These are phyloP conservation scores for Gaertneriomyces sp. DNA, from an alignment of 192 early-diverging fungal genomes.

Conservation along the genomic window DNA sequence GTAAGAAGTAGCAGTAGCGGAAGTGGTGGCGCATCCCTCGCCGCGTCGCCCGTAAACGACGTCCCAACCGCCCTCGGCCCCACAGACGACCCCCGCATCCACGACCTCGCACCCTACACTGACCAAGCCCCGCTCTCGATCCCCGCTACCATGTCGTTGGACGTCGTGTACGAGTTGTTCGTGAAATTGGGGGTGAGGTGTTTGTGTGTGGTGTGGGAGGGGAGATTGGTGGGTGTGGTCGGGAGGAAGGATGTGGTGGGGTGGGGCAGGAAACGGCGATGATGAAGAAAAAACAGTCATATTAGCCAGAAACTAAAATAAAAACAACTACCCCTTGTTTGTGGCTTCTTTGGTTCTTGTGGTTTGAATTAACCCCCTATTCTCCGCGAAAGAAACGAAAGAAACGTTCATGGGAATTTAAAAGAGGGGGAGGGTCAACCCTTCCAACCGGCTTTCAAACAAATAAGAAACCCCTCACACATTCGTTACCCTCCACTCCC, in stretches of 20 bases:
- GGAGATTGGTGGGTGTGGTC: constrained; percentile 75
- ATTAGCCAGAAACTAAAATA: too few species aligned
- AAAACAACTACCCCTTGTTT: too few species aligned
- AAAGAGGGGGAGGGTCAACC: too few species aligned
- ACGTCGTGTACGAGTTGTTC: constrained; percentile 81
- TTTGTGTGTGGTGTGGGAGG: constrained; percentile 69
- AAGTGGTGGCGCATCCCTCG: neutral
- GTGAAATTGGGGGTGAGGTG: constrained; percentile 78
- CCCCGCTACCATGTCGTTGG: constrained; percentile 70
- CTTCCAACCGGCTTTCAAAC: too few species aligned
- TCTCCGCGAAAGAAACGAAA: too few species aligned
- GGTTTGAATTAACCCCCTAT: too few species aligned
- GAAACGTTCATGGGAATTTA: too few species aligned
- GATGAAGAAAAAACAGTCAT: too few species aligned
- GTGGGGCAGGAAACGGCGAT: constrained; percentile 52
- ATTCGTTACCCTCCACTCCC: too few species aligned
- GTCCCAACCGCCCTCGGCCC: neutral
- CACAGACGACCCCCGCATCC: neutral
- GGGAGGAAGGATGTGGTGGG: constrained; percentile 80
- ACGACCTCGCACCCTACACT: constrained; percentile 42
- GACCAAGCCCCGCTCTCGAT: constrained; percentile 76
- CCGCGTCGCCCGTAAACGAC: neutral
- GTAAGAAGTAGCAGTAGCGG: too few species aligned
- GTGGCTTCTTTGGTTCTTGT: too few species aligned
- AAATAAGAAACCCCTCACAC: too few species aligned